Percentiles rank a stretch among this genome's conserved stretches.
These are phyloP conservation scores for Penicillium salamii DNA, from an alignment of 495 filamentous ascomycete genomes.

Conservation along the genomic window DNA sequence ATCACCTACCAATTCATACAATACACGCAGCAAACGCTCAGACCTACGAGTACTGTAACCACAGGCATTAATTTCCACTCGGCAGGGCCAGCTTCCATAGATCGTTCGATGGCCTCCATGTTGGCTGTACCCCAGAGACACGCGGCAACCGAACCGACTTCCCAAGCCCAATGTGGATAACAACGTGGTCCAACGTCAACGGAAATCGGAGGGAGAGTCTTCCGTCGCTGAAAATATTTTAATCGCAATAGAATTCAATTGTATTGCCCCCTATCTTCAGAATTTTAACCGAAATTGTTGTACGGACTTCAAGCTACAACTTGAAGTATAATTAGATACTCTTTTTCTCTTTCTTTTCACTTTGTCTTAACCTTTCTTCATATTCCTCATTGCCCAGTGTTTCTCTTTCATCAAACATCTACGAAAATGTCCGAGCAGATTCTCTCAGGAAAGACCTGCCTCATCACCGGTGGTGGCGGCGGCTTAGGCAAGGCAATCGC, in stretches of 20 bases:
- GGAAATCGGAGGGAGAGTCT: constrained; percentile 9
- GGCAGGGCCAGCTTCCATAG: not conserved
- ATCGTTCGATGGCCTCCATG: constrained; percentile 3
- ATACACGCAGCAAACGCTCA: not conserved
- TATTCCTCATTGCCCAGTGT: not conserved
- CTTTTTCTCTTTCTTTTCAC: not conserved
- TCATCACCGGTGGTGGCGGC: constrained; percentile 40
- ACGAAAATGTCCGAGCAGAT: constrained; percentile 21
- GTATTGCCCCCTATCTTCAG: too few species aligned
- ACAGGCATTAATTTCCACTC: constrained; percentile 8
- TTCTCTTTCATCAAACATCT: not conserved
- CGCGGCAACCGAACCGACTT: constrained; percentile 3
- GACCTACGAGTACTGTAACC: not conserved
- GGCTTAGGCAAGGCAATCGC: constrained; percentile 48
- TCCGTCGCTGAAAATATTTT: constrained; percentile 5
- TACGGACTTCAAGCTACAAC: not conserved
- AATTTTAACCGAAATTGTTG: too few species aligned
- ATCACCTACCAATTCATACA: not conserved
- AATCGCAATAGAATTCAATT: too few species aligned
- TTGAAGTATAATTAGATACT: constrained; percentile 5
- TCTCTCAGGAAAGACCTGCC: constrained; percentile 34
- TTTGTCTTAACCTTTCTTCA: not conserved
- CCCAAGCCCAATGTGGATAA: constrained; percentile 1
- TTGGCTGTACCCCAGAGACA: constrained; percentile 1
- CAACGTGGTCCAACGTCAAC: not conserved